Evolutionary conservation across 129 eudicot genomes (phyloP), one percentile per base, ranked within the genome.

Genomic region (Cynara cardunculus): DNA sequence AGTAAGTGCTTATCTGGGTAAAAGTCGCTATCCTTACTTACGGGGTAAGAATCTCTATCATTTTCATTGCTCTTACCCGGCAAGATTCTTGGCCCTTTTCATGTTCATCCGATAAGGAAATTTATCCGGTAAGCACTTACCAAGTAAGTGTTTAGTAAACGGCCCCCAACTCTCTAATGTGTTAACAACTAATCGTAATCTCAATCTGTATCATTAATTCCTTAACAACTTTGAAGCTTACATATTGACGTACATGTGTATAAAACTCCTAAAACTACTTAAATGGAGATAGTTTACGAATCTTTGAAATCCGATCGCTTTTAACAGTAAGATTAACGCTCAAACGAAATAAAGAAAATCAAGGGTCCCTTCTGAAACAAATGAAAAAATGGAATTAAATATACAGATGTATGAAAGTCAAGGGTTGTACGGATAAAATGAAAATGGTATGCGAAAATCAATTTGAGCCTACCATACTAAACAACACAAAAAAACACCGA

Each of bases 381-480:
- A 77, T 46, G n/a, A 78, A 39, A 16, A 65, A 21, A 75, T 75
- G 70, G 24, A n/a, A 6, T 8, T 25, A 65, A 56, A 56, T 10
- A 8, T 21, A 41, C 67, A 81, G 21, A 34, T 75, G 2, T 11
- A 25, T 69, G 28, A 14, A 41, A 68, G 53, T 82, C 35, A 66
- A 82, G 71, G 77, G 81, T 25, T 76, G 46, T 24, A 39, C 7
- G 56, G 19, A 75, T 46, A 44, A 53, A 53, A 14, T 49, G 19
- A 4, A 49, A 49, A 1, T 49, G 68, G 68, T 32, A 77, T 39
- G 53, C 82, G 78, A 61, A 83, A 83, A 77, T 83, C 39, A 83
- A 77, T 77, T 71, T 19, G 26, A 56, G 16, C 86, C 86, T 61
- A 70, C 25, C 67, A 76, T 34, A 68, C 59, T 28, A 74, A 67